Conservation (phyloP, 495 filamentous ascomycete genomes). For the Neurospora africana region DNA sequence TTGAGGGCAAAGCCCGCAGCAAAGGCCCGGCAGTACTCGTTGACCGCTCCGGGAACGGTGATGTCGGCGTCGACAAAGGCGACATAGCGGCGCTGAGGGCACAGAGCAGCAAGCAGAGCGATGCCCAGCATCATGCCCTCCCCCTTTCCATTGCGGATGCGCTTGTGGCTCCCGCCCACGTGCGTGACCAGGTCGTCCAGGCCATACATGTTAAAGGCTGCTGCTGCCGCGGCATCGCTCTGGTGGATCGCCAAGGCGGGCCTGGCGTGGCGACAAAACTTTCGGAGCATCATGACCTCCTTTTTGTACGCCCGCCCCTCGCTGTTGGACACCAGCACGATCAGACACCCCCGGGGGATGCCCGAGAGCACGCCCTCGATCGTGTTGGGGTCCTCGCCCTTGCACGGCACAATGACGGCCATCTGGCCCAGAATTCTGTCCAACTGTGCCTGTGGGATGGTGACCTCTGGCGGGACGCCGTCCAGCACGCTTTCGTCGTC, state of each 20-base stretch:
- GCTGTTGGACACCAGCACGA: constrained; percentile 22
- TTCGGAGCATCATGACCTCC: constrained; percentile 6
- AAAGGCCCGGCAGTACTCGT: constrained; percentile 21
- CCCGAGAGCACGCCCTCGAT: constrained; percentile 20
- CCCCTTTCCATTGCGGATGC: constrained; percentile 21
- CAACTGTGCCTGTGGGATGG: neutral
- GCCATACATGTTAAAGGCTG: constrained; percentile 9
- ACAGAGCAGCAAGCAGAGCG: constrained; percentile 14
- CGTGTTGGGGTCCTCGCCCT: constrained; percentile 10
- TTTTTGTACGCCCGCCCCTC: constrained; percentile 2
- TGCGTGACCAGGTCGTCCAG: constrained; percentile 7
- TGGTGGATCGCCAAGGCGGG: constrained; percentile 18
- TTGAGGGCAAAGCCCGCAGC: constrained; percentile 19
- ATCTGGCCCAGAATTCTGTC: constrained; percentile 7
- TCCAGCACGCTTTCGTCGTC: neutral
- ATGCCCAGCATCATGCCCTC: constrained; percentile 26
- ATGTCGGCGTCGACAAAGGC: constrained; percentile 26
- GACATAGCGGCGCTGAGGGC: constrained; percentile 11
- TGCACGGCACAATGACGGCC: constrained; percentile 23
- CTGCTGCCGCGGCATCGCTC: constrained; percentile 13
- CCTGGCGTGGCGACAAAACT: constrained; percentile 5
- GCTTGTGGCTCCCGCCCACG: neutral
- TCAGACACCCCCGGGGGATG: constrained; percentile 14
- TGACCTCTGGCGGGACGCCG: neutral
- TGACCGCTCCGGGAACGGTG: constrained; percentile 8